phyloP scores from a whole-genome alignment of 768 basidiomycete species.

The Mycena galericulata region DNA sequence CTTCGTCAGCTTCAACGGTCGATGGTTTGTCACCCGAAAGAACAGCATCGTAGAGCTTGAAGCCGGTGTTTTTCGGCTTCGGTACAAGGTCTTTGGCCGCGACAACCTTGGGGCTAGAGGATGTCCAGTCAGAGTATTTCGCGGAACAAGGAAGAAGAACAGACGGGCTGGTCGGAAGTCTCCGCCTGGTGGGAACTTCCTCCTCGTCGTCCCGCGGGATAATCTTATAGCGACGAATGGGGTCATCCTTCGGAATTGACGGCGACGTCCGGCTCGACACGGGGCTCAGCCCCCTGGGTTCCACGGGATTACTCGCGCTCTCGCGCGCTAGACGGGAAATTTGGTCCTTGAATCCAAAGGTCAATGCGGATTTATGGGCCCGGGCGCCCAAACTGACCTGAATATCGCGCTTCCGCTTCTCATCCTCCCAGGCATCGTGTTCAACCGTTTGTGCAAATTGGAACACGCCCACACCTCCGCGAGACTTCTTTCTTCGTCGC shows the following conservation, averaged over 20 bases:
- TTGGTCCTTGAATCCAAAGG: conserved; percentile 56
- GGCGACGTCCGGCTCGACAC: conserved; percentile 33
- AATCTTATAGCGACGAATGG: conserved; percentile 65
- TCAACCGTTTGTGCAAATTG: conserved; percentile 88
- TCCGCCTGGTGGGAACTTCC: conserved; percentile 41
- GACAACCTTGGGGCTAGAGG: conserved; percentile 65
- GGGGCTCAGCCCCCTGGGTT: conserved; percentile 33
- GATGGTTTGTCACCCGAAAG: conserved; percentile 50
- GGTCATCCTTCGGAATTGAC: conserved; percentile 47
- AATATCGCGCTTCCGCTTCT: conserved; percentile 64
- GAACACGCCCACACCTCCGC: conserved; percentile 70
- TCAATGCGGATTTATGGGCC: neutral
- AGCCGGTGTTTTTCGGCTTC: conserved; percentile 50
- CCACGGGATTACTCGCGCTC: conserved; percentile 38
- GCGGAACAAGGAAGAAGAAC: neutral
- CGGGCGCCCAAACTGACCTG: conserved; percentile 60
- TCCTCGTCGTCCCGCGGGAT: conserved; percentile 46
- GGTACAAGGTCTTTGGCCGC: conserved; percentile 61
- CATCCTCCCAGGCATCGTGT: conserved; percentile 74
- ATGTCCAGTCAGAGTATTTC: neutral
- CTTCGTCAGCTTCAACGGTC: conserved; percentile 57
- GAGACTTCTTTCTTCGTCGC: conserved; percentile 71
- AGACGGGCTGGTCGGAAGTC: conserved; percentile 58
- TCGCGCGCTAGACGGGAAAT: conserved; percentile 66
- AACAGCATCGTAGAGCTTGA: conserved; percentile 82